These are phyloP conservation scores for Russula sp. DNA, from an alignment of 768 basidiomycete genomes.

Conservation along the genomic window DNA sequence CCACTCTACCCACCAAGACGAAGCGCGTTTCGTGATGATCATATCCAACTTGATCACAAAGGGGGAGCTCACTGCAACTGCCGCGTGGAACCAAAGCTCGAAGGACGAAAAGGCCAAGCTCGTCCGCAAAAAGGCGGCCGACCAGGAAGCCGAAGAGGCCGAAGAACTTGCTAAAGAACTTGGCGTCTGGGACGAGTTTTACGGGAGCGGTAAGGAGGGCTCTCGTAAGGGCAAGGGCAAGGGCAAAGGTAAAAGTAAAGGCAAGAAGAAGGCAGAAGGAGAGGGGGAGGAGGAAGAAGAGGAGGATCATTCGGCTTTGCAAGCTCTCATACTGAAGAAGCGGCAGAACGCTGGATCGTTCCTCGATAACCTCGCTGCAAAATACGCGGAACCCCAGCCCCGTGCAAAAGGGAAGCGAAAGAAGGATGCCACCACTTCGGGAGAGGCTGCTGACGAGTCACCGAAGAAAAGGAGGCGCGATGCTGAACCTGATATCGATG, in stretches of 20 bases:
- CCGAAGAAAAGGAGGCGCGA: constrained; percentile 49
- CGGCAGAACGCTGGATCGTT: constrained; percentile 68
- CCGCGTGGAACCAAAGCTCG: constrained; percentile 64
- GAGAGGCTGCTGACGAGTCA: constrained; percentile 40
- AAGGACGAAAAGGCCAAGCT: constrained; percentile 79
- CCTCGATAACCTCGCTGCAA: constrained; percentile 70
- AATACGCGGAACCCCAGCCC: constrained; percentile 57
- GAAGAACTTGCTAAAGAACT: constrained; percentile 81
- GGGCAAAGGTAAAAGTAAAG: constrained; percentile 26
- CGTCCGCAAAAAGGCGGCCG: constrained; percentile 66
- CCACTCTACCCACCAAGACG: constrained; percentile 81
- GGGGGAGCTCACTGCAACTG: constrained; percentile 53
- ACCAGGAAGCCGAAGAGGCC: constrained; percentile 81
- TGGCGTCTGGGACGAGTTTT: constrained; percentile 94
- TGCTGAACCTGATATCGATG: constrained; percentile 48
- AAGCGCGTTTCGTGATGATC: constrained; percentile 70
- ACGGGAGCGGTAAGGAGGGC: constrained; percentile 68
- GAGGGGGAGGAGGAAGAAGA: constrained; percentile 46
- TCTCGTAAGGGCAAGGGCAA: constrained; percentile 56
- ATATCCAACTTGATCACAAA: constrained; percentile 66
- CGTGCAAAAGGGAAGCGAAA: constrained; percentile 44
- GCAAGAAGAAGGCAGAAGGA: constrained; percentile 46
- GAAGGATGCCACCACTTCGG: constrained; percentile 39
- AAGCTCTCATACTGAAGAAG: constrained; percentile 78
- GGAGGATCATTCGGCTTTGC: constrained; percentile 65